Percentiles rank a stretch among this genome's conserved stretches.
phyloP scores from a whole-genome alignment of 2,329 filamentous ascomycete species.

The Pseudocercospora cruenta region DNA sequence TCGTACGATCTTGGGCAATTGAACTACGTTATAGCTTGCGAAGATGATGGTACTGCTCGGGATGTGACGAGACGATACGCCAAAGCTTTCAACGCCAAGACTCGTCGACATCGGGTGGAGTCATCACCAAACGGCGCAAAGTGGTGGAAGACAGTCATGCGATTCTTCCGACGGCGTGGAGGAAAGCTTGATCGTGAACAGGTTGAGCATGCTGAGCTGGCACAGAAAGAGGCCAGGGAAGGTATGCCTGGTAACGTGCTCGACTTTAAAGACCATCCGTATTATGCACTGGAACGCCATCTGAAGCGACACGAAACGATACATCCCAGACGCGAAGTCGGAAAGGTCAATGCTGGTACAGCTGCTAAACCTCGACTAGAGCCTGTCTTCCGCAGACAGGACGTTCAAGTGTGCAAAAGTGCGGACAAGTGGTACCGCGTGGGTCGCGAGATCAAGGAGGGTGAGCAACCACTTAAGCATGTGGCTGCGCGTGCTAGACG shows the following conservation, averaged over 20 bases:
- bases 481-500: conserved; percentile 41
- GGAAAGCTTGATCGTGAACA: conserved; percentile 68
- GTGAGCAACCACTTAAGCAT: conserved; percentile 82
- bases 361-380: conserved; percentile 65
- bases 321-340: conserved; percentile 70
- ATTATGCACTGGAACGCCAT: conserved; percentile 77
- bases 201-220: conserved; percentile 78
- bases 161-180: conserved; percentile 44
- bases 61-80: conserved; percentile 89
- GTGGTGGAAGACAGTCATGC: conserved; percentile 61
- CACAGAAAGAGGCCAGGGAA: conserved; percentile 71
- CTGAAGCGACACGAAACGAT: conserved; percentile 82
- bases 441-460: conserved; percentile 75
- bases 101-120: conserved; percentile 79
- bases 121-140: conserved; percentile 56
- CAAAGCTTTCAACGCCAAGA: conserved; percentile 89
- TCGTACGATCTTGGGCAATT: conserved; percentile 76
- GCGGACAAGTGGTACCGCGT: conserved; percentile 89
- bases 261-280: conserved; percentile 47
- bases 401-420: conserved; percentile 77
- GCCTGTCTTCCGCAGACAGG: conserved; percentile 76
- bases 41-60: conserved; percentile 73
- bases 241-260: conserved; percentile 52
- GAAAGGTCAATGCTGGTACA: conserved; percentile 72
- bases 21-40: conserved; percentile 83